Evolutionary conservation across 345 rosid genomes (phyloP), one percentile per base, ranked within the genome.

Genomic region (Abelmoschus esculentus): DNA sequence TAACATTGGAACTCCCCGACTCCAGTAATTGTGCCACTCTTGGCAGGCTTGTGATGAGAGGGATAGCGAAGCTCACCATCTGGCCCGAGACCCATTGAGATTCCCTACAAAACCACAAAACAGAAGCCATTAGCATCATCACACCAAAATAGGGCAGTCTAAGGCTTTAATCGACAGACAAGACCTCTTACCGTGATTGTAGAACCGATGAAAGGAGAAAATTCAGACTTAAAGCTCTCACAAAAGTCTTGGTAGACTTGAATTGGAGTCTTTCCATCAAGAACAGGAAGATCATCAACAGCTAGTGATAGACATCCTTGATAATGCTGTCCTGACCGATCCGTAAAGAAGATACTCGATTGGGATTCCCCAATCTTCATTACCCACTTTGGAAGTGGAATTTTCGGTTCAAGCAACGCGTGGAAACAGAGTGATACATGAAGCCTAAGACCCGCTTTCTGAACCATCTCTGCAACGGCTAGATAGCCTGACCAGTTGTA

Each of bases 401-500:
- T 84, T 11, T 83, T 81, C 0, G 76, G 72, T 10, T 86, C 72
- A 64, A 74, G 72, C 0, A 77, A 83, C 0, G 83, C 90, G 10
- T 93, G 93, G 82, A 95, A 89, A 75, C 82, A 83, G 71, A 95
- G 86, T 1, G 97, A 86, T 8, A 80, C 85, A 66, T 91, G 96
- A 58, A 95, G 89, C 85, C 88, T 87, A 26, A 95, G 90, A 32
- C 89, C 99, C 0, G 81, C 83, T 38, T 83, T 82, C 62, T 81
- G 79, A 66, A 95, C 89, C 90, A 95, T 85, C 78, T 95, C 92
- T 4, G 88, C 96, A 12, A 95, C 80, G 0, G 85, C 73, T 18
- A 95, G 89, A 81, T 91, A 88, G 40, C 90, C 90, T 1, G 96
- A 88, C 97, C 97, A 93, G 2, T 91, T 76, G n/a, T 89, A 91